phyloP scores from a whole-genome alignment of 2,329 filamentous ascomycete genomes.

The Capronia coronata region DNA sequence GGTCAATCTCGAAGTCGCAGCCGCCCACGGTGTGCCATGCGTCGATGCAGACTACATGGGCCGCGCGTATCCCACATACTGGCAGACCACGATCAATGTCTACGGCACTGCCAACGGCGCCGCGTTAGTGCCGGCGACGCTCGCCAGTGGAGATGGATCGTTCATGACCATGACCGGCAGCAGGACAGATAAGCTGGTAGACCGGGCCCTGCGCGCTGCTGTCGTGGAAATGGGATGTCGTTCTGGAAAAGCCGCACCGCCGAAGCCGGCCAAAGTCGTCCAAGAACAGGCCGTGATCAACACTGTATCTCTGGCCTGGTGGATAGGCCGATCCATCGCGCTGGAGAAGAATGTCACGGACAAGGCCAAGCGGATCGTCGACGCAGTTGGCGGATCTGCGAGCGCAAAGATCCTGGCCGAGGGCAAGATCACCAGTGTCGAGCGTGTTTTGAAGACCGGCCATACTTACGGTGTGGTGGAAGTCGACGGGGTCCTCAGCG shows the following conservation, averaged over 20 bases:
- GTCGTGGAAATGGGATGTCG: slow-evolving; percentile 51
- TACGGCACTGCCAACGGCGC: slow-evolving; percentile 13
- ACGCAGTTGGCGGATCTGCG: slow-evolving; percentile 34
- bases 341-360: slow-evolving; percentile 38
- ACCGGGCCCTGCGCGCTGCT: slow-evolving; percentile 45
- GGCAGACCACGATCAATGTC: slow-evolving; percentile 21
- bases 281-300: slow-evolving; percentile 36
- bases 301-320: slow-evolving; percentile 42
- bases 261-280: slow-evolving; percentile 37
- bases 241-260: slow-evolving; percentile 39
- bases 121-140: slow-evolving; percentile 25
- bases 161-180: slow-evolving; percentile 42
- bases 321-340: slow-evolving; percentile 55
- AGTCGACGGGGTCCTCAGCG: slow-evolving; percentile 44
- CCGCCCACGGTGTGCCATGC: slow-evolving; percentile 31
- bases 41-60: slow-evolving; percentile 45
- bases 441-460: slow-evolving; percentile 45
- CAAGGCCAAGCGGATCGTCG: slow-evolving; percentile 54
- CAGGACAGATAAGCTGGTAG: slow-evolving; percentile 35
- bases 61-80: slow-evolving; percentile 19
- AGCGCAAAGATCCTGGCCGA: slow-evolving; percentile 55
- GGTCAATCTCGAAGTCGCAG: slow-evolving; percentile 53
- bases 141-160: slow-evolving; percentile 45
- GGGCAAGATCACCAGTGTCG: slow-evolving; percentile 58
- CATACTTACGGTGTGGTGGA: slow-evolving; percentile 54